Percentiles rank a stretch among this genome's conserved stretches.
These are phyloP conservation scores for Lecanicillium sp. DNA, from an alignment of 2,329 filamentous ascomycete species.

Conservation along the genomic window DNA sequence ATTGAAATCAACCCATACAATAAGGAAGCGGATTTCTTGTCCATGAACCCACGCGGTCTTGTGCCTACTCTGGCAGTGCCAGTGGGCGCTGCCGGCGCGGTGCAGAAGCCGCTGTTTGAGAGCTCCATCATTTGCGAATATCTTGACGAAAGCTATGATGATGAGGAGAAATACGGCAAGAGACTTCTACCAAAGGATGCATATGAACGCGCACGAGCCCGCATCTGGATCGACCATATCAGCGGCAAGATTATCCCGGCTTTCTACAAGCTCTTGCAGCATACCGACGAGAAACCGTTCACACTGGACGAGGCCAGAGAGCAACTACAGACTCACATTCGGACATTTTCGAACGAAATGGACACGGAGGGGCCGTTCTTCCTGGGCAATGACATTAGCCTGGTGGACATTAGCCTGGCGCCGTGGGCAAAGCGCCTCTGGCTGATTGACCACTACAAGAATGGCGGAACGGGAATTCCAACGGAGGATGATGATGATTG, in stretches of 20 bases:
- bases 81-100: conserved; percentile 21
- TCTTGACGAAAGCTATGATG: conserved; percentile 62
- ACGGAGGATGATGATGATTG: conserved; percentile 46
- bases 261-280: conserved; percentile 59
- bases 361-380: conserved; percentile 56
- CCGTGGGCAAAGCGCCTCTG: conserved; percentile 70
- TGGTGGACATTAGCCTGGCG: conserved; percentile 65
- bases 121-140: conserved; percentile 69
- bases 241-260: conserved; percentile 59
- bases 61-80: conserved; percentile 62
- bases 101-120: conserved; percentile 61
- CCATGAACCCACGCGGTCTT: conserved; percentile 67
- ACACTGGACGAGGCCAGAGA: conserved; percentile 47
- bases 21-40: conserved; percentile 61
- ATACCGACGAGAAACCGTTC: conserved; percentile 43
- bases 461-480: conserved; percentile 44
- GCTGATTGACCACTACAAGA: conserved; percentile 70
- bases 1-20: conserved; percentile 74
- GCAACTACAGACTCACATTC: conserved; percentile 54
- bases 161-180: conserved; percentile 35
- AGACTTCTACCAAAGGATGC: conserved; percentile 53
- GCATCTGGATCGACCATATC: conserved; percentile 72
- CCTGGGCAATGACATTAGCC: conserved; percentile 52
- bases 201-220: conserved; percentile 58
- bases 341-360: conserved; percentile 58